A percentile compares a stretch with the other conserved stretches of the same genome.
Conservation (phyloP, 805 yeast genomes). For the Lipomyces chichibuensis region DNA sequence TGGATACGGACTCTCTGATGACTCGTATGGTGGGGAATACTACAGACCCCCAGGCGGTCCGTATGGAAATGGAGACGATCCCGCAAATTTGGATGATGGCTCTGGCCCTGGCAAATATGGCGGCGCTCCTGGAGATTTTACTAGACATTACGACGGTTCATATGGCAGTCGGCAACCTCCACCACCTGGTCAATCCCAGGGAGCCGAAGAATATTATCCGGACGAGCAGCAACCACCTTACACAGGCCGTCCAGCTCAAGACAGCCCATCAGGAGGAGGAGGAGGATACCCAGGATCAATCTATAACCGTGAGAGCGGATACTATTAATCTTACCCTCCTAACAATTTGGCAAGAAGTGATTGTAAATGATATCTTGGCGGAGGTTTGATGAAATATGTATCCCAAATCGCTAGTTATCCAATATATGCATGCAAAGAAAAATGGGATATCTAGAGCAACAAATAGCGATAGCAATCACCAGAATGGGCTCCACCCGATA, state of each 20-base stretch:
- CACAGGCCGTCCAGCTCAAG: neutral
- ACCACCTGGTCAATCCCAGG: neutral
- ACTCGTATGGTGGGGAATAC: neutral
- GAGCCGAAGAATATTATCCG: neutral
- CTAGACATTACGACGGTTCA: neutral
- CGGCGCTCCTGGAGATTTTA: neutral
- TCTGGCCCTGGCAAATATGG: neutral
- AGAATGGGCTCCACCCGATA: conserved; percentile 87
- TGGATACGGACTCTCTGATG: neutral
- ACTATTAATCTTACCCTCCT: neutral
- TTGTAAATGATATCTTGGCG: neutral
- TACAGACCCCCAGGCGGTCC: neutral
- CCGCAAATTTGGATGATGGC: neutral
- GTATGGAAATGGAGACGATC: neutral
- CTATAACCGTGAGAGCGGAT: neutral
- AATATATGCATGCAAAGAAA: neutral
- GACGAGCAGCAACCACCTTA: conserved; percentile 2
- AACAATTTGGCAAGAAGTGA: too few relatives aligned
- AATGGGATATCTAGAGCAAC: too few relatives aligned
- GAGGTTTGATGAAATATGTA: neutral
- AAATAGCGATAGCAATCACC: conserved; percentile 14
- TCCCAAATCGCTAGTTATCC: neutral
- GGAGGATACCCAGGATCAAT: conserved; percentile 2
- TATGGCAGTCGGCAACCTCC: neutral
- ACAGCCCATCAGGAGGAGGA: neutral